Percentiles rank a stretch among this genome's conserved stretches.
Evolutionary conservation across 2,329 filamentous ascomycete genomes (phyloP).

Genomic region (Sclerotinia sclerotiorum): DNA sequence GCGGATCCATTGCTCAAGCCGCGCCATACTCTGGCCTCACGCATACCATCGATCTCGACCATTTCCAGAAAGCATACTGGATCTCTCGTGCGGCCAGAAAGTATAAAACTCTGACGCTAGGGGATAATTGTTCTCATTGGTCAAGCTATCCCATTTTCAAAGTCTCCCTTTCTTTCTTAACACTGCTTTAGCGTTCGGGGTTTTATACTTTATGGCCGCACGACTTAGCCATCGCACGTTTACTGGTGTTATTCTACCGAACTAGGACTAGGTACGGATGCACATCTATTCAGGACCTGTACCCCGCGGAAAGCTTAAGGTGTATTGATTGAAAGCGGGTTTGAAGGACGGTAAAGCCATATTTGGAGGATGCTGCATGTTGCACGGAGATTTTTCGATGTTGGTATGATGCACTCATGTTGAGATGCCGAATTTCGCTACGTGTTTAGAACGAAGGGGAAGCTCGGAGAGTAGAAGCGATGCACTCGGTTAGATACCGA

Average conservation of each 20-base stretch:
- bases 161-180: no score
- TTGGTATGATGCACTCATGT: not conserved
- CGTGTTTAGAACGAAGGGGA: conserved; percentile 7
- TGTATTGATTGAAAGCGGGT: not conserved
- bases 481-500: not conserved
- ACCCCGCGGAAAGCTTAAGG: conserved; percentile 1
- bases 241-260: not conserved
- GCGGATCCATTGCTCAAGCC: not conserved
- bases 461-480: conserved; percentile 14
- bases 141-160: no score
- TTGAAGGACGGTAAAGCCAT: not conserved
- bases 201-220: not conserved
- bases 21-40: not conserved
- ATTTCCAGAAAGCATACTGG: not conserved
- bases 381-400: not conserved
- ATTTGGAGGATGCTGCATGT: not conserved
- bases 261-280: conserved; percentile 4
- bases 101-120: not conserved
- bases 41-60: not conserved
- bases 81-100: not conserved
- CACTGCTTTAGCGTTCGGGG: no score
- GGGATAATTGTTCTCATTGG: not conserved
- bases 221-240: not conserved
- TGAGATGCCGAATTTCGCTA: conserved; percentile 6
- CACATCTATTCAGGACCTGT: not conserved